phyloP scores from a whole-genome alignment of 306 rosid species.

The Acacia crassicarpa region DNA sequence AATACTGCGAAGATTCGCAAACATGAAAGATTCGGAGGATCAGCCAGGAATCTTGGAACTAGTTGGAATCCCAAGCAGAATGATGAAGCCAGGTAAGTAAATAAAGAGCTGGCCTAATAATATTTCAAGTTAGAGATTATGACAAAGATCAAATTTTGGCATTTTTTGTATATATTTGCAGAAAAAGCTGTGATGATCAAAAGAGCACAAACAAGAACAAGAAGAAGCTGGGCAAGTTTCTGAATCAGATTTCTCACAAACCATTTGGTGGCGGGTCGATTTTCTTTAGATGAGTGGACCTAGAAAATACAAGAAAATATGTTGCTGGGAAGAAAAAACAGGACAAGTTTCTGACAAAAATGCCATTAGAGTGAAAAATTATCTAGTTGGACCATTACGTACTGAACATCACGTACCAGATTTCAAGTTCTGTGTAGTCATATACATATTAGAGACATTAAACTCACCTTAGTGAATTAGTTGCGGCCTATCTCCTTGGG shows the following conservation, averaged over 20 bases:
- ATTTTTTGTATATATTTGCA: conserved; percentile 1
- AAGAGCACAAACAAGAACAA: conserved; percentile 31
- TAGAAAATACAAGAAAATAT: neutral
- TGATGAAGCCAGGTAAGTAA: conserved; percentile 21
- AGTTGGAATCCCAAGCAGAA: conserved; percentile 15
- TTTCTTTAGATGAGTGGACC: conserved; percentile 46
- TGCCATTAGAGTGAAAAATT: neutral
- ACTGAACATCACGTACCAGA: neutral
- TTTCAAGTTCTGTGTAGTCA: neutral
- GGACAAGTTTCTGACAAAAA: neutral
- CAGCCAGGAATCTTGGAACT: neutral
- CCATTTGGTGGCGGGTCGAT: conserved; percentile 43
- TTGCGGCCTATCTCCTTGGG: too few relatives aligned
- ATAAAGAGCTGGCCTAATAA: neutral
- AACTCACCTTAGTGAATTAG: too few relatives aligned
- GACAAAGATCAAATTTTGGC: neutral
- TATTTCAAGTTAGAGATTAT: neutral
- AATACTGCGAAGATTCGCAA: conserved; percentile 24
- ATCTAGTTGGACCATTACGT: neutral
- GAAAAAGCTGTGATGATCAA: conserved; percentile 38
- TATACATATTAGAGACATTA: too few relatives aligned
- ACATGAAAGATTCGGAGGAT: conserved; percentile 3
- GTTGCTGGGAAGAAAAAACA: neutral
- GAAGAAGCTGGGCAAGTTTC: conserved; percentile 23
- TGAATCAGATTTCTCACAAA: conserved; percentile 37